Evolutionary conservation across 345 rosid genomes (phyloP).

Genomic region (Populus ilicifolia): DNA sequence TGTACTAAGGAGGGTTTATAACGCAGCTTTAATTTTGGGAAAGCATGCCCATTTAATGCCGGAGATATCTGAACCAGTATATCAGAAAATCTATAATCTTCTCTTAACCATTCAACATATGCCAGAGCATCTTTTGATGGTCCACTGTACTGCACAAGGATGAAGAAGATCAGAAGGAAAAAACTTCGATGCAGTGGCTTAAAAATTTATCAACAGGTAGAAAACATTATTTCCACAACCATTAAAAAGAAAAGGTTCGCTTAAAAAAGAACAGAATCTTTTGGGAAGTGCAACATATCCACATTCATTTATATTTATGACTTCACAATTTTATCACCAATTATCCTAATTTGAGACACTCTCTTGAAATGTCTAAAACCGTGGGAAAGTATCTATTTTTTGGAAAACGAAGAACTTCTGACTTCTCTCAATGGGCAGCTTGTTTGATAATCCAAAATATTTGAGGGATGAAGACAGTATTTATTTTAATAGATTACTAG

Average conservation of each 20-base stretch:
- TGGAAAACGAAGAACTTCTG: too few species aligned
- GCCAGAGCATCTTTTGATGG: slow-evolving; percentile 70
- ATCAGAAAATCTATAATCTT: slow-evolving; percentile 61
- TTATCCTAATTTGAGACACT: too few species aligned
- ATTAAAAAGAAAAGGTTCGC: neutral
- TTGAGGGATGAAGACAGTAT: too few species aligned
- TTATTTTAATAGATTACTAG: too few species aligned
- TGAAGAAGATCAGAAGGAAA: slow-evolving; percentile 11
- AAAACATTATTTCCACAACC: neutral
- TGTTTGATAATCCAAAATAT: too few species aligned
- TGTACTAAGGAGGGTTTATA: slow-evolving; percentile 86
- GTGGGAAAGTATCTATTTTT: too few species aligned
- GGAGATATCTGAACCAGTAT: slow-evolving; percentile 82
- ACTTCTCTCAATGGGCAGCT: too few species aligned
- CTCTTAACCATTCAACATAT: slow-evolving; percentile 76
- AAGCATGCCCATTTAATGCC: slow-evolving; percentile 69
- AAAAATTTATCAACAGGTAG: neutral
- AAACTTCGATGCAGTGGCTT: neutral
- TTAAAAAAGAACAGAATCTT: too few species aligned
- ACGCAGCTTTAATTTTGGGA: slow-evolving; percentile 79
- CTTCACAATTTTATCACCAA: too few species aligned
- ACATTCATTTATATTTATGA: too few species aligned
- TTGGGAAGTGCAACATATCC: too few species aligned
- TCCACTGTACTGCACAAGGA: slow-evolving; percentile 82
- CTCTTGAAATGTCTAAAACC: too few species aligned